phyloP scores from a whole-genome alignment of 2,329 filamentous ascomycete species.

The Zymoseptoria pseudotritici region DNA sequence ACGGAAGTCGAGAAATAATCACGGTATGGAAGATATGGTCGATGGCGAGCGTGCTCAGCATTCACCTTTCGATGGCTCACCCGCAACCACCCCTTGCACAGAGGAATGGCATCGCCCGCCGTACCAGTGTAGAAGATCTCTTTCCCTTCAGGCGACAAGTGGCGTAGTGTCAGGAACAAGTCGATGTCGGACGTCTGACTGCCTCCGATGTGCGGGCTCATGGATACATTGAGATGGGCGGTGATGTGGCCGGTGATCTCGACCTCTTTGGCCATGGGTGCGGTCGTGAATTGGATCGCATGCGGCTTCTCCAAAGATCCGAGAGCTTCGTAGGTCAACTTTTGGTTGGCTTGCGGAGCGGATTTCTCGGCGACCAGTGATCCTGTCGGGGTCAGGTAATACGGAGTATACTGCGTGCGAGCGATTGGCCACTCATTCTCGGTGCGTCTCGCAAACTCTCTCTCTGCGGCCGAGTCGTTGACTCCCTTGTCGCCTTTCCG shows the following conservation, averaged over 20 bases:
- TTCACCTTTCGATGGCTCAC: conserved; percentile 50
- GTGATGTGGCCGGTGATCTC: conserved; percentile 64
- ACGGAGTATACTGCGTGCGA: conserved; percentile 56
- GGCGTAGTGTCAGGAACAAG: conserved; percentile 54
- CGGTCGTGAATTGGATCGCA: conserved; percentile 50
- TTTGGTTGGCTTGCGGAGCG: background rate
- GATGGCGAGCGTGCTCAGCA: conserved; percentile 44
- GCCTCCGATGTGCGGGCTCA: conserved; percentile 3
- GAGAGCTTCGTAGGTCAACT: conserved; percentile 48
- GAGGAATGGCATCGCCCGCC: conserved; percentile 55
- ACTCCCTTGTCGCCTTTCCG: conserved; percentile 61
- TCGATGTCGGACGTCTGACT: conserved; percentile 50
- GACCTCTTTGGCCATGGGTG: conserved; percentile 52
- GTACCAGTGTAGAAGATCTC: conserved; percentile 61
- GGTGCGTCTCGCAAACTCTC: conserved; percentile 45
- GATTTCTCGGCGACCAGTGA: conserved; percentile 27
- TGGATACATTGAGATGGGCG: conserved; percentile 57
- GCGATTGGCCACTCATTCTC: conserved; percentile 62
- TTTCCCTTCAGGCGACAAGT: conserved; percentile 47
- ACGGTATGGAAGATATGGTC: conserved; percentile 49
- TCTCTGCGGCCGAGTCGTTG: conserved; percentile 57
- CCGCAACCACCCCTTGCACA: conserved; percentile 59
- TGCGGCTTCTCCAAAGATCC: conserved; percentile 48
- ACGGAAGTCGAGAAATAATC: conserved; percentile 54
- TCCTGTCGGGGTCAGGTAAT: conserved; percentile 47